Evolutionary conservation across 176 grass and related monocot genomes (phyloP).

Genomic region (Bonia amplexicaulis): DNA sequence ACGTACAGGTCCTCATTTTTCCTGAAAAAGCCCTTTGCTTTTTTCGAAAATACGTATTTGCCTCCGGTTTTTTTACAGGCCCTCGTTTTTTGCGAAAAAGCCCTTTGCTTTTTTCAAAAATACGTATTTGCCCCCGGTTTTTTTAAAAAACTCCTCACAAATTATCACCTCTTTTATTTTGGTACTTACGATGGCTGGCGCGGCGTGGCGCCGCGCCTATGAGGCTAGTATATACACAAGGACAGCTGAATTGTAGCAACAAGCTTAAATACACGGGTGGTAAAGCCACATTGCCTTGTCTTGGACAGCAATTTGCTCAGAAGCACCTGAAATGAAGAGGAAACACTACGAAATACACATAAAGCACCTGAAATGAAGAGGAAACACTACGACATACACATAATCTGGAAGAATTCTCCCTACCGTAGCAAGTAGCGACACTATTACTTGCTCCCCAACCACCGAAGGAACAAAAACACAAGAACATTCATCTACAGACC

Average conservation of each 20-base stretch:
- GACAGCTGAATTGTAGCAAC: neutral
- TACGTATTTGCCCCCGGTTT: too few relatives aligned
- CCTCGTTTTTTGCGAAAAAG: too few relatives aligned
- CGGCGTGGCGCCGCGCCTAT: too few relatives aligned
- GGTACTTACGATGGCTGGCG: too few relatives aligned
- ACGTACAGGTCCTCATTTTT: too few relatives aligned
- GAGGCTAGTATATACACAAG: slow-evolving; percentile 27
- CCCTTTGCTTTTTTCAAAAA: too few relatives aligned
- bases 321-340: slow-evolving; percentile 11
- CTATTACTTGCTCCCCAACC: neutral
- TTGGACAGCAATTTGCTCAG: neutral
- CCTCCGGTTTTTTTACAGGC: too few relatives aligned
- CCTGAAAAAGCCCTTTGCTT: too few relatives aligned
- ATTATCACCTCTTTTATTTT: too few relatives aligned
- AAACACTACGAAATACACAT: slow-evolving; percentile 32
- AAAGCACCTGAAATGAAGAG: slow-evolving; percentile 21
- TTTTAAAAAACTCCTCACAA: too few relatives aligned
- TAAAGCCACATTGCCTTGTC: neutral
- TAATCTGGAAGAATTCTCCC: slow-evolving; percentile 27
- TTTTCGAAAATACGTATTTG: too few relatives aligned
- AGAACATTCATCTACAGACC: slow-evolving; percentile 5
- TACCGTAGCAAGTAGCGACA: neutral
- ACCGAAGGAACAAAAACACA: neutral
- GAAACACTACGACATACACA: slow-evolving; percentile 31
- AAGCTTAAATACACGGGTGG: slow-evolving; percentile 12